Percentiles rank a stretch among this genome's conserved stretches.
Evolutionary conservation across 23 red algal species (phyloP).

Genomic region (Gracilaria domingensis): DNA sequence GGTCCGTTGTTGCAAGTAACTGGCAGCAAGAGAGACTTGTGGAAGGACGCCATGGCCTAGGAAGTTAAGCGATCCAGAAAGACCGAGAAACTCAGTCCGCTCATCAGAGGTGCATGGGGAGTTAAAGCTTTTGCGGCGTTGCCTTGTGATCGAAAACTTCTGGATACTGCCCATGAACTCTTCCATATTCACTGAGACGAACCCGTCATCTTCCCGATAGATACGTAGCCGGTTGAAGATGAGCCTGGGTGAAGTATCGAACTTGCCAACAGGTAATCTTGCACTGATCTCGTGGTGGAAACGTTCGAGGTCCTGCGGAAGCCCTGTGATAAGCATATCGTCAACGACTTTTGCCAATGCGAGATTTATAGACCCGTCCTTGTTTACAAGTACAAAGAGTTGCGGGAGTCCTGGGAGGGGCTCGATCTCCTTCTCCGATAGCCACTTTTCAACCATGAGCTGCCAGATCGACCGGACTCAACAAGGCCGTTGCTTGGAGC

Average conservation of each 20-base stretch:
- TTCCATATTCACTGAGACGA: background rate
- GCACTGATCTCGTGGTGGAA: background rate
- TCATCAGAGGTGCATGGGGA: background rate
- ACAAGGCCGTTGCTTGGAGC: no score
- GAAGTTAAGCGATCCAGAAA: slow-evolving; percentile 4
- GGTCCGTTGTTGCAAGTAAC: background rate
- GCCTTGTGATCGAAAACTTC: background rate
- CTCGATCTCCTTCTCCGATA: no score
- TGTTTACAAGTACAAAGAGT: no score
- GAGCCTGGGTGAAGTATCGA: background rate
- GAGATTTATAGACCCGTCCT: no score
- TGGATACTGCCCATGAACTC: background rate
- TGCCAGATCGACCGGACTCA: no score
- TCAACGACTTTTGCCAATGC: no score
- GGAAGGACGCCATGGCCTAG: slow-evolving; percentile 11
- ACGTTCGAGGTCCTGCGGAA: background rate
- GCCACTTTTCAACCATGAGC: no score
- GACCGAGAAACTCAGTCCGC: background rate
- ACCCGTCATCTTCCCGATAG: background rate
- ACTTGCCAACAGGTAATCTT: background rate
- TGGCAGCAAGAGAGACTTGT: slow-evolving; percentile 12
- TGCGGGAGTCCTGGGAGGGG: no score
- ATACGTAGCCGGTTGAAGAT: background rate
- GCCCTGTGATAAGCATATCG: background rate
- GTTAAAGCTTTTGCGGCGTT: background rate